Conservation (phyloP, 192 early-diverging fungal species). For the Coemansia sp. region DNA sequence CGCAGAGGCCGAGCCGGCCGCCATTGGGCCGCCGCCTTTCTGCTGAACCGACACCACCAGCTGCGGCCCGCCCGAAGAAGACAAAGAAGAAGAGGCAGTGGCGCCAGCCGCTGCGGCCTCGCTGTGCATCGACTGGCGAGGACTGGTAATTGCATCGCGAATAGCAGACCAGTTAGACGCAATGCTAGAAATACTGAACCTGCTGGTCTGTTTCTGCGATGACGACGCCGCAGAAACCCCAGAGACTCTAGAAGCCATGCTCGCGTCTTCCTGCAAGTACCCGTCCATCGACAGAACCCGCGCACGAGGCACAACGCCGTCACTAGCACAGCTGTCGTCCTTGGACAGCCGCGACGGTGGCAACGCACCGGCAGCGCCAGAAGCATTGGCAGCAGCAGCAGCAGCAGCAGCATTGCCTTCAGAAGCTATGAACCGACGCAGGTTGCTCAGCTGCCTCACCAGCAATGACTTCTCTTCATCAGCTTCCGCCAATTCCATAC, state of each 20-base stretch:
- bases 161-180: constrained; percentile 41
- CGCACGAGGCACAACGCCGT: constrained; percentile 14
- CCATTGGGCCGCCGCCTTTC: not conserved
- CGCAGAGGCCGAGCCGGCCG: not conserved
- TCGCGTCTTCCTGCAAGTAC: not conserved
- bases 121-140: constrained; percentile 22
- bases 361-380: not conserved
- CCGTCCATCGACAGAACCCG: constrained; percentile 24
- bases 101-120: not conserved
- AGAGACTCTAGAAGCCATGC: too few species aligned
- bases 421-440: constrained; percentile 36
- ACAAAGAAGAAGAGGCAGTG: constrained; percentile 5
- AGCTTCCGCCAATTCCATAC: constrained; percentile 36
- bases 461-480: constrained; percentile 37
- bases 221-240: not conserved
- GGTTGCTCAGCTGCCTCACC: constrained; percentile 31
- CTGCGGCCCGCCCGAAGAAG: not conserved
- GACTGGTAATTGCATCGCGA: constrained; percentile 42
- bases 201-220: constrained; percentile 4
- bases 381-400: not conserved
- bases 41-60: constrained; percentile 2
- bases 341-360: not conserved
- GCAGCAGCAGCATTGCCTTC: not conserved
- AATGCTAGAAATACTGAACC: constrained; percentile 48
- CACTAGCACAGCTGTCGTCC: not conserved